Base-by-base conservation (phyloP, 495 filamentous ascomycete genomes). In the Penicillium bovifimosum region DNA sequence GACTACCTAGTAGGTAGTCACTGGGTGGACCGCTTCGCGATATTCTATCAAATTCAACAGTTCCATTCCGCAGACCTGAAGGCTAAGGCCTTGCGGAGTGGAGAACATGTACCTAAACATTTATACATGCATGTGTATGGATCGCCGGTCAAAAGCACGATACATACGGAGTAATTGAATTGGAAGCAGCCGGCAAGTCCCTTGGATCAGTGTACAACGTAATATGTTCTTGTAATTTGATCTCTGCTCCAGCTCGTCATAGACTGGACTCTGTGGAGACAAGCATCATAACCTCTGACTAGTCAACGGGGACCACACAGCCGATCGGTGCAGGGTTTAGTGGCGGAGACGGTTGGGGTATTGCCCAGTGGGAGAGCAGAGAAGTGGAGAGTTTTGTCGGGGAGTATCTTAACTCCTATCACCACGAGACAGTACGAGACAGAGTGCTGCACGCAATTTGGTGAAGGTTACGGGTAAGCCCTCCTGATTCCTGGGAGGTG, bases 301-400 rank as follows among this genome's bases (percentile, higher is more conserved):
- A 24, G 20, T 24, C 20, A 24, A 24, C 4, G 20, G 20, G 20
- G 20, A 4, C 20, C 20, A 24, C 20, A 35, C 40, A 33, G 56
- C 35, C 43, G 53, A 52, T 48, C 31, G 49, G 52, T 59, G 60
- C 60, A 56, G 40, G 47, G 29, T 41, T 24, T 27, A 6, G n/a
- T 16, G 5, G 34, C 11, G n/a, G 29, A 9, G 9, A 26, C 44
- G 52, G 49, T 59, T 62, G 60, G 49, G 5, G 34, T n/a, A 14
- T 24, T 35, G 33, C 13, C 26, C 33, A 18, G 24, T 28, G 40
- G 52, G 29, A 27, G 41, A 24, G 16, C 40, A 52, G 52, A 36
- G 55, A 36, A 63, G 52, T 41, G 56, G 57, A 55, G 58, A 58
- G 44, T 63, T 63, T 61, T 52, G 43, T 61, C 58, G 60, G 60